phyloP scores from a whole-genome alignment of 2,329 filamentous ascomycete genomes.

The Drechmeria coniospora region DNA sequence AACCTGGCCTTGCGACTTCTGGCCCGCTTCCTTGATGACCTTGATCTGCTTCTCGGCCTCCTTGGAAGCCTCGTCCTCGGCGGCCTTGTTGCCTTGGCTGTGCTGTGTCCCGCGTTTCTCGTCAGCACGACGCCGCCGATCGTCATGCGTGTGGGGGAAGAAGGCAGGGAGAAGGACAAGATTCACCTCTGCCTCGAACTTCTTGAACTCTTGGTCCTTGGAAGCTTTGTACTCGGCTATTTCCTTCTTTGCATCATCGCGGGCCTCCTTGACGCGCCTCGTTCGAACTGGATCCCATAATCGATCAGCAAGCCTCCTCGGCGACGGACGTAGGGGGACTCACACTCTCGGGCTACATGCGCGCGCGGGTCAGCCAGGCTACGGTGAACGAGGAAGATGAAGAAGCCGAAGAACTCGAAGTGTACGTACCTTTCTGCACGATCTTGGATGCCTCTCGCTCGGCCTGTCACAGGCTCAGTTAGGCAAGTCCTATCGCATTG shows the following conservation, averaged over 20 bases:
- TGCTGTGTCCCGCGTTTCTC: no score
- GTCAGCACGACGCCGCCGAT: no score
- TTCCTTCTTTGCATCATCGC: conserved; percentile 92
- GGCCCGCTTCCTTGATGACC: conserved; percentile 66
- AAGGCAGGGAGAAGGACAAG: no score
- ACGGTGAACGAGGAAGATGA: conserved; percentile 2
- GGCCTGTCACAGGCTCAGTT: conserved; percentile 43
- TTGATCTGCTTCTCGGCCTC: conserved; percentile 65
- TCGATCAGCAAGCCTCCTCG: not conserved
- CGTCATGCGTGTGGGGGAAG: no score
- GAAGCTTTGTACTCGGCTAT: conserved; percentile 80
- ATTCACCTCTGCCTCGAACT: conserved; percentile 72
- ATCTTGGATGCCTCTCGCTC: conserved; percentile 99
- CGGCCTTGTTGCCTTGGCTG: conserved; percentile 70
- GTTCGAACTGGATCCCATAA: conserved; percentile 44
- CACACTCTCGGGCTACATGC: conserved; percentile 71
- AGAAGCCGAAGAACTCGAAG: conserved; percentile 1
- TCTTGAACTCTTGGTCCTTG: conserved; percentile 91
- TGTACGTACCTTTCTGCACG: conserved; percentile 81
- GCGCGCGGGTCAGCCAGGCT: not conserved
- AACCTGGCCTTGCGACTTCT: conserved; percentile 65
- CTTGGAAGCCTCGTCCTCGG: conserved; percentile 66
- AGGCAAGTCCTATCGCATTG: not conserved
- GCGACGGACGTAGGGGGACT: conserved; percentile 12
- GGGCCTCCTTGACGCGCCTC: conserved; percentile 92